Evolutionary conservation across 352 stramenopile genomes (phyloP).

Genomic region (Aphanomyces euteiches): DNA sequence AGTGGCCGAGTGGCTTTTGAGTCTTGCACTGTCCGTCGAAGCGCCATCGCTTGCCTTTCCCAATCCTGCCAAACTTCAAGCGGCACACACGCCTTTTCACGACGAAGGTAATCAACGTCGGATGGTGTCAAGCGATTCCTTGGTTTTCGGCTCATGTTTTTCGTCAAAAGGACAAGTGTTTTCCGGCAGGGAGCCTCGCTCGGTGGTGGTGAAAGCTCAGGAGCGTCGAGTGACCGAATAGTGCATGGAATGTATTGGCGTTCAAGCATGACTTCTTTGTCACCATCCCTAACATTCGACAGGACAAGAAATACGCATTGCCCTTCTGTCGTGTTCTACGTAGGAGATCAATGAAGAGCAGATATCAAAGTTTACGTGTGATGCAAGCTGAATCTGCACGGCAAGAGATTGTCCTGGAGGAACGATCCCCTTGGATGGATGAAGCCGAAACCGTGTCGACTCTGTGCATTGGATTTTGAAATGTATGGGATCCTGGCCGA

Average conservation of each 20-base stretch:
- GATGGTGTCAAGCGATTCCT: neutral
- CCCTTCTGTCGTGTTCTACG: constrained; percentile 5
- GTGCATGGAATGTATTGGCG: neutral
- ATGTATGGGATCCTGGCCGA: neutral
- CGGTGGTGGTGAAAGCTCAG: neutral
- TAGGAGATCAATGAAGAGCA: neutral
- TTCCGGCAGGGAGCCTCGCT: too few species aligned
- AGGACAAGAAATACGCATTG: constrained; percentile 23
- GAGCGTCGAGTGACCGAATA: neutral
- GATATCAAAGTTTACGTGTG: constrained; percentile 9
- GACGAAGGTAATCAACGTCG: neutral
- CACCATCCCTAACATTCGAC: neutral
- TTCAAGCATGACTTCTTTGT: constrained; percentile 1
- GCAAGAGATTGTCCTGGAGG: neutral
- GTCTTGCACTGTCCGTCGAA: neutral
- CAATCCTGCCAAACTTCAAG: neutral
- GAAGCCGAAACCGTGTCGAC: constrained; percentile 17
- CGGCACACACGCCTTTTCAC: neutral
- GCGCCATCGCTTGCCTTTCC: neutral
- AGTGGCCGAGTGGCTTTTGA: neutral
- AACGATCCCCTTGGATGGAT: constrained; percentile 15
- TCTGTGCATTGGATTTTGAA: constrained; percentile 28
- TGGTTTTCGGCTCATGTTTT: constrained; percentile 24
- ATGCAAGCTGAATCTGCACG: constrained; percentile 26
- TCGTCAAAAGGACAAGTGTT: constrained; percentile 4